Evolutionary conservation across 1,284 basidiomycete species (phyloP), one percentile per base, ranked within the genome.

Genomic region (Ceratobasidium sp.): DNA sequence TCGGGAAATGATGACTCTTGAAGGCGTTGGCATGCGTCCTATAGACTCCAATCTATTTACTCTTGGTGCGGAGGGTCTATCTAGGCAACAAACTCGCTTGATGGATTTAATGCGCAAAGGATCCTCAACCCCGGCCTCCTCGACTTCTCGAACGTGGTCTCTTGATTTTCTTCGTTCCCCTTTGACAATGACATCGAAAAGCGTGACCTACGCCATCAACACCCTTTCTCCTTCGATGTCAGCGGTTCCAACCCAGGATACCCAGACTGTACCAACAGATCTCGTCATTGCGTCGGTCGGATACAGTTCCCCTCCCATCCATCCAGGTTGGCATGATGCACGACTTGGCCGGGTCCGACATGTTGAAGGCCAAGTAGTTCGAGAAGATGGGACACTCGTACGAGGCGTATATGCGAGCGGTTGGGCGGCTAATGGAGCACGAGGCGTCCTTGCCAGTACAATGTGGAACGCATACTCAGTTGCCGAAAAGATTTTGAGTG

Each of bases 371-470:
- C 6, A 77, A 72, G 22, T 79, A 76, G 62, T 65, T 12, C 49
- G 62, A 38, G 3, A 73, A 86, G 69, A 73, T 40, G 69, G 68
- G 15, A 40, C 40, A 4, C n/a, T 40, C 12, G 71, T 69, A 60
- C n/a, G 35, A 31, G 56, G 40, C 25, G 49, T 43, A 56, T 98
- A 98, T 77, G 90, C 93, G 1, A 90, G 93, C 0, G 96, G 96
- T 1, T 99, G 97, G 97, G 90, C 94, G 0, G 91, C 94, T 0
- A 87, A 87, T 12, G 97, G 96, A 25, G 95, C 96, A 0, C 89
- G 88, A 52, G 96, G 97, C 4, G 95, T 99, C 13, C 86, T 99
- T 53, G 96, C 94, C 0, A 85, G 89, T 17, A 98, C 97, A 27
- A 96, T 99, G 94, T 87, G 94, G 78, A 87, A 98, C 77, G 93